Evolutionary conservation across 495 filamentous ascomycete species (phyloP).

Genomic region (Pyrenopolyporus hunteri): DNA sequence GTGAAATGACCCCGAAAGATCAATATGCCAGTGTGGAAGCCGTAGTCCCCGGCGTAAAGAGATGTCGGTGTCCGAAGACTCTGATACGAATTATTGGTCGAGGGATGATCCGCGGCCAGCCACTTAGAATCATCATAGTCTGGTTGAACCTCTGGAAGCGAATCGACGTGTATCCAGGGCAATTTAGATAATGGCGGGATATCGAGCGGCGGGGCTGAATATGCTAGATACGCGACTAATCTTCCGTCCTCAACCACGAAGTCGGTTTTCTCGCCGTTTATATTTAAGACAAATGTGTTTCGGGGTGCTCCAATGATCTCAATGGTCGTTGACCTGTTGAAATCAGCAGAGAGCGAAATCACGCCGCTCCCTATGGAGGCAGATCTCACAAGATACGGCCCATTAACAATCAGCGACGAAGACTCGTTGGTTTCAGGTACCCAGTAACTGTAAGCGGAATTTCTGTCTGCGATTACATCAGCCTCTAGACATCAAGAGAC

Average conservation of each 20-base stretch:
- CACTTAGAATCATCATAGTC: slow-evolving; percentile 72
- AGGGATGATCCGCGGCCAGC: slow-evolving; percentile 59
- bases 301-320: slow-evolving; percentile 69
- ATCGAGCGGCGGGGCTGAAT: slow-evolving; percentile 55
- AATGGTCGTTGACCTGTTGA: slow-evolving; percentile 67
- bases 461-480: slow-evolving; percentile 53
- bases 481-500: not conserved
- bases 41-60: slow-evolving; percentile 74
- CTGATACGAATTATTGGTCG: slow-evolving; percentile 61
- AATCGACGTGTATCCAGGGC: slow-evolving; percentile 71
- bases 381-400: slow-evolving; percentile 73
- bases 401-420: slow-evolving; percentile 66
- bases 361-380: slow-evolving; percentile 57
- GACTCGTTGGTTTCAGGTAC: slow-evolving; percentile 56
- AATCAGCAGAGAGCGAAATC: slow-evolving; percentile 68
- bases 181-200: slow-evolving; percentile 62
- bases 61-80: slow-evolving; percentile 65
- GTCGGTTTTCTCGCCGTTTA: slow-evolving; percentile 63
- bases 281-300: slow-evolving; percentile 55
- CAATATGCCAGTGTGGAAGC: slow-evolving; percentile 70
- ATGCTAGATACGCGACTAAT: slow-evolving; percentile 54
- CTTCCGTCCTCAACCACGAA: slow-evolving; percentile 54
- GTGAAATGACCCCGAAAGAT: slow-evolving; percentile 75
- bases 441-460: slow-evolving; percentile 78
- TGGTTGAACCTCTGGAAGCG: slow-evolving; percentile 69